Evolutionary conservation across 2,329 filamentous ascomycete species (phyloP).

Genomic region (Monilinia fructigena): DNA sequence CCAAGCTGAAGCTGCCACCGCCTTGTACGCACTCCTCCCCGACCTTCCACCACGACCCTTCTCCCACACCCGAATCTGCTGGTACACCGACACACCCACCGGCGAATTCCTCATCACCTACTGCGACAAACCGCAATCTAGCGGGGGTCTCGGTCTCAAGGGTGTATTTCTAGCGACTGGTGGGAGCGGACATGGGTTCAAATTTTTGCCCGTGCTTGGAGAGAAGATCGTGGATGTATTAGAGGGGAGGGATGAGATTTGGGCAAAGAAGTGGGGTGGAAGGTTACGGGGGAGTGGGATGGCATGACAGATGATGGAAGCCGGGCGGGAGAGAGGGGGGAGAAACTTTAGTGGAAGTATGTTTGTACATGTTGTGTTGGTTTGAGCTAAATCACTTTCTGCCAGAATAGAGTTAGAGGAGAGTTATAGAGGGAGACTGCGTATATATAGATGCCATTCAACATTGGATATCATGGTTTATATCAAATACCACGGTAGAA

Average conservation of each 20-base stretch:
- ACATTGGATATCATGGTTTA: background rate
- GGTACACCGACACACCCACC: conserved; percentile 65
- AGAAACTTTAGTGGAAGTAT: conserved; percentile 27
- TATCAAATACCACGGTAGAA: no score
- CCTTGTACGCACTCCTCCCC: conserved; percentile 49
- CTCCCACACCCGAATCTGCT: conserved; percentile 54
- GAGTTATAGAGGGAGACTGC: background rate
- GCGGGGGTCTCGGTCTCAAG: conserved; percentile 45
- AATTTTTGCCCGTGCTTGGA: conserved; percentile 51
- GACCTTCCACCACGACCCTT: conserved; percentile 53
- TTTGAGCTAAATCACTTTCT: background rate
- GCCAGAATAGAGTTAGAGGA: background rate
- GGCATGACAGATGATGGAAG: conserved; percentile 39
- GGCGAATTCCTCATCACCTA: conserved; percentile 61
- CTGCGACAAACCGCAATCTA: conserved; percentile 32
- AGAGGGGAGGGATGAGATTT: conserved; percentile 43
- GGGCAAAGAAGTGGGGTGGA: conserved; percentile 56
- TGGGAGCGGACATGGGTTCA: conserved; percentile 51
- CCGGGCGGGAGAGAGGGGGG: conserved; percentile 35
- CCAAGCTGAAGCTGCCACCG: conserved; percentile 29
- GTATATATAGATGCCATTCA: background rate
- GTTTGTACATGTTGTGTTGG: background rate
- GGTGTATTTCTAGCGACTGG: conserved; percentile 51
- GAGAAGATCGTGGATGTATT: conserved; percentile 46
- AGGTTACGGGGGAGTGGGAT: conserved; percentile 36